Evolutionary conservation across 2,329 filamentous ascomycete species (phyloP).

Genomic region (Tolypocladium cylindrosporum): DNA sequence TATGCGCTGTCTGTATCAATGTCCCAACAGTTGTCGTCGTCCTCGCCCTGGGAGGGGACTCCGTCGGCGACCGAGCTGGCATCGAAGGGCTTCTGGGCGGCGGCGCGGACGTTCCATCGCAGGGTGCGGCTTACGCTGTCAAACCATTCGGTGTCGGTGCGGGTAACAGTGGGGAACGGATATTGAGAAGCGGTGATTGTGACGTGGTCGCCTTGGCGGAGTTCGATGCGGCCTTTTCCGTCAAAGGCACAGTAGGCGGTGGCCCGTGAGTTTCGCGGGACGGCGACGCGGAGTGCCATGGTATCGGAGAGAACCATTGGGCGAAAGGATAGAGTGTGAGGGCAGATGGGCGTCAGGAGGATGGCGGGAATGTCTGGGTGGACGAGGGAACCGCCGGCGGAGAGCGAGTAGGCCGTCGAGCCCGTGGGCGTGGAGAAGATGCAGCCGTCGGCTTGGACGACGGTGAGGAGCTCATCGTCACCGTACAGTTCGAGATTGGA

Average conservation of each 20-base stretch:
- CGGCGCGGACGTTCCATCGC: slow-evolving; percentile 89
- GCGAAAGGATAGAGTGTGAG: slow-evolving; percentile 91
- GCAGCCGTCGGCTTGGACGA: slow-evolving; percentile 93
- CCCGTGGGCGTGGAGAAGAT: slow-evolving; percentile 96
- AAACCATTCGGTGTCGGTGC: slow-evolving; percentile 89
- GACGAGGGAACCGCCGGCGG: slow-evolving; percentile 87
- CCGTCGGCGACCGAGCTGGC: slow-evolving; percentile 25
- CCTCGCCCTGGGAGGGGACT: slow-evolving; percentile 35
- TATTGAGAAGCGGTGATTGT: slow-evolving; percentile 95
- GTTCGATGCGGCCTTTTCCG: slow-evolving; percentile 89
- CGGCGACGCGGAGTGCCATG: slow-evolving; percentile 79
- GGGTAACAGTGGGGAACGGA: slow-evolving; percentile 91
- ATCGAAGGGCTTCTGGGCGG: slow-evolving; percentile 84
- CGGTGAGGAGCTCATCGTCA: slow-evolving; percentile 87
- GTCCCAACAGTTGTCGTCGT: slow-evolving; percentile 65
- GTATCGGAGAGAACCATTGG: slow-evolving; percentile 97
- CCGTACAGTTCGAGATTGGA: slow-evolving; percentile 95
- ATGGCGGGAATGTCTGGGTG: slow-evolving; percentile 97
- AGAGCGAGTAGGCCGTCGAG: slow-evolving; percentile 91
- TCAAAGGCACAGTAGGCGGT: slow-evolving; percentile 97
- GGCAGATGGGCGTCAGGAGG: slow-evolving; percentile 92
- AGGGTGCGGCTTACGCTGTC: slow-evolving; percentile 87
- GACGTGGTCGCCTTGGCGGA: slow-evolving; percentile 88
- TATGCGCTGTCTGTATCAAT: slow-evolving; percentile 81
- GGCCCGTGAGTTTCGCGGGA: slow-evolving; percentile 76